A percentile compares a stretch with the other conserved stretches of the same genome.
Evolutionary conservation across 2,329 filamentous ascomycete genomes (phyloP).

Genomic region (Fusarium sp.): DNA sequence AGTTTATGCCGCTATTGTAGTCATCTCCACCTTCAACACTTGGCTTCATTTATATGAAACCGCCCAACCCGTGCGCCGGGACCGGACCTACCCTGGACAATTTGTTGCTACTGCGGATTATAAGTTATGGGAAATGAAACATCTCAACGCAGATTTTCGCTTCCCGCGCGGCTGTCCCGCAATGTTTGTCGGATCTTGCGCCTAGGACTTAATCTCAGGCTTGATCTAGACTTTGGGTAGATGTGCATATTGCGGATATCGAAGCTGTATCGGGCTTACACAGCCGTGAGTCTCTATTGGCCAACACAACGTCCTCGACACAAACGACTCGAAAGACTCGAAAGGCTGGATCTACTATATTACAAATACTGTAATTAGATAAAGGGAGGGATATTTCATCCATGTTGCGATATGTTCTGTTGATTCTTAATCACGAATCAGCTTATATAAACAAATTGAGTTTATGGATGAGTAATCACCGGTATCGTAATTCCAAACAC

Average conservation of each 20-base stretch:
- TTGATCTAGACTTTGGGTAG: not conserved
- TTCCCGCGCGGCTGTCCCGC: conserved; percentile 10
- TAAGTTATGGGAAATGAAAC: conserved; percentile 1
- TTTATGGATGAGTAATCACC: conserved; percentile 26
- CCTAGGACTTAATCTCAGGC: conserved; percentile 1
- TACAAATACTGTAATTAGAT: not conserved
- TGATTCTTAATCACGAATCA: conserved; percentile 12
- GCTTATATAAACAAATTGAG: not conserved
- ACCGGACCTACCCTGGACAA: conserved; percentile 23
- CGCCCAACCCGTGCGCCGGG: conserved; percentile 10
- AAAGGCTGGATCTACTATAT: not conserved
- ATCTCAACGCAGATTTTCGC: not conserved
- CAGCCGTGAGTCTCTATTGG: no score
- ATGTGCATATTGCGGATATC: not conserved
- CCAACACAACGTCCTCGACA: no score
- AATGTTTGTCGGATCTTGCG: conserved; percentile 6
- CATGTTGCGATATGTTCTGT: not conserved
- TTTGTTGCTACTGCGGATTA: conserved; percentile 8
- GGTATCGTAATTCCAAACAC: not conserved
- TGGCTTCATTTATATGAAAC: conserved; percentile 12
- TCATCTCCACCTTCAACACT: not conserved
- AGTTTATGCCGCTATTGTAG: not conserved
- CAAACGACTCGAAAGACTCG: not conserved
- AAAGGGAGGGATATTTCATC: not conserved
- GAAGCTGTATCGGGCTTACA: not conserved